Evolutionary conservation across 2,329 filamentous ascomycete genomes (phyloP).

Genomic region (Trichoderma guizhouense): DNA sequence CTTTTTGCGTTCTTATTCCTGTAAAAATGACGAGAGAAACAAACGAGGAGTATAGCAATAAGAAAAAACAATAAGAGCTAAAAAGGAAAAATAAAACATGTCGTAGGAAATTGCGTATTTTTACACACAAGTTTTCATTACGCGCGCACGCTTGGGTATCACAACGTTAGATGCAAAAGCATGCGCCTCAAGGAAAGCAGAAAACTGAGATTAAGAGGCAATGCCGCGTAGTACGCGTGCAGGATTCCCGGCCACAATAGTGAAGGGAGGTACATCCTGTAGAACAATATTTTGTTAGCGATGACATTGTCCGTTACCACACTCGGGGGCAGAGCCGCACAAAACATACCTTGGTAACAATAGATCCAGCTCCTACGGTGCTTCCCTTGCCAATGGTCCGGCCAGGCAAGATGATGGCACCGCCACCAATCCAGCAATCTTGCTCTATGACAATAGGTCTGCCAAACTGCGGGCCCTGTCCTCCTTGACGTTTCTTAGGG

Average conservation of each 20-base stretch:
- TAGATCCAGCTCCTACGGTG: constrained; percentile 77
- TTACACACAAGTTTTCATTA: constrained; percentile 20
- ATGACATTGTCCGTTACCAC: background rate
- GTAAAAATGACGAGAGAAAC: background rate
- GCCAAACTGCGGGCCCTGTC: constrained; percentile 67
- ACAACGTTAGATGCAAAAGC: constrained; percentile 27
- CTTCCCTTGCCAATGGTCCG: constrained; percentile 76
- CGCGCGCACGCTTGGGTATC: constrained; percentile 29
- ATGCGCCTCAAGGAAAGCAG: constrained; percentile 12
- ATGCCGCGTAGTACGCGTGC: constrained; percentile 53
- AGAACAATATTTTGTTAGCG: constrained; percentile 21
- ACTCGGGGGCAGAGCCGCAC: background rate
- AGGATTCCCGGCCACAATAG: constrained; percentile 68
- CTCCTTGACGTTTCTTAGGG: constrained; percentile 69
- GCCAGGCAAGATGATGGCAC: constrained; percentile 73
- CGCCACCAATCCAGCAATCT: constrained; percentile 79
- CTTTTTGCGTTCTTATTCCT: constrained; percentile 9
- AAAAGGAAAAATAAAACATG: background rate
- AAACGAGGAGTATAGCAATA: background rate
- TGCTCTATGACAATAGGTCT: constrained; percentile 75
- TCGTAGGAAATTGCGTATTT: constrained; percentile 14
- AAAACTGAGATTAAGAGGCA: constrained; percentile 18
- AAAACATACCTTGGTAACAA: constrained; percentile 69
- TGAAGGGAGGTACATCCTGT: constrained; percentile 63
- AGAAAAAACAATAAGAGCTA: background rate